A percentile compares a stretch with the other conserved stretches of the same genome.
These are phyloP conservation scores for Dendryphion nanum DNA, from an alignment of 2,329 filamentous ascomycete species.

Conservation along the genomic window DNA sequence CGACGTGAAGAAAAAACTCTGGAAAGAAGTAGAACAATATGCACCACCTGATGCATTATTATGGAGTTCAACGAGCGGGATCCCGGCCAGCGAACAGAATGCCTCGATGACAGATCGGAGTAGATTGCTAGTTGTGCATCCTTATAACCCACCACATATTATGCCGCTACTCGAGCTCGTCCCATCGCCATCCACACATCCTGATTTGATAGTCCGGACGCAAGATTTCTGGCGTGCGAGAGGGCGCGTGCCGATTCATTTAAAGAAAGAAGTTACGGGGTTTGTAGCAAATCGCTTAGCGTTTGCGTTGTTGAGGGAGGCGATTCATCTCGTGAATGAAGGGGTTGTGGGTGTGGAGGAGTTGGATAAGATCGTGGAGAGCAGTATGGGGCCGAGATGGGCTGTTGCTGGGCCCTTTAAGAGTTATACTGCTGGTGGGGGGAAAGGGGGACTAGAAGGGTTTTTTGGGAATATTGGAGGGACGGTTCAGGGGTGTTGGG, in stretches of 20 bases:
- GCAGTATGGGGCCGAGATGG: slow-evolving; percentile 56
- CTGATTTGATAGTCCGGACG: slow-evolving; percentile 41
- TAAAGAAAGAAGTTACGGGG: slow-evolving; percentile 53
- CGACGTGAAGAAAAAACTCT: slow-evolving; percentile 52
- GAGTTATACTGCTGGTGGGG: slow-evolving; percentile 59
- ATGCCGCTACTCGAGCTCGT: slow-evolving; percentile 62
- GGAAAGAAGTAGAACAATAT: slow-evolving; percentile 50
- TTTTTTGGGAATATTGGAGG: slow-evolving; percentile 58
- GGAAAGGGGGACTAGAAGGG: slow-evolving; percentile 50
- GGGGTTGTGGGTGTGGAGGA: slow-evolving; percentile 55
- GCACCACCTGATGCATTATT: slow-evolving; percentile 48
- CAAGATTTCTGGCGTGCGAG: slow-evolving; percentile 47
- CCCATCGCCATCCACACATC: slow-evolving; percentile 45
- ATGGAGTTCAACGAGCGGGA: slow-evolving; percentile 60
- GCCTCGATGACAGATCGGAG: slow-evolving; percentile 36
- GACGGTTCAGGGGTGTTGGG: slow-evolving; percentile 57
- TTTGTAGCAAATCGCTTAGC: slow-evolving; percentile 60
- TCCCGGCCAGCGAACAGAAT: slow-evolving; percentile 53
- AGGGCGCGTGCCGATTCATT: slow-evolving; percentile 48
- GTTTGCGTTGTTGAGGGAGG: slow-evolving; percentile 57
- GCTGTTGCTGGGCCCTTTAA: slow-evolving; percentile 57
- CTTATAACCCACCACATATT: slow-evolving; percentile 62
- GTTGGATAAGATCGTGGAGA: slow-evolving; percentile 53
- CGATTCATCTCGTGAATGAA: slow-evolving; percentile 52
- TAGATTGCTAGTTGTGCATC: slow-evolving; percentile 58